A percentile compares a stretch with the other conserved stretches of the same genome.
phyloP scores from a whole-genome alignment of 176 grass and related monocot genomes.

The Stipa capillata region DNA sequence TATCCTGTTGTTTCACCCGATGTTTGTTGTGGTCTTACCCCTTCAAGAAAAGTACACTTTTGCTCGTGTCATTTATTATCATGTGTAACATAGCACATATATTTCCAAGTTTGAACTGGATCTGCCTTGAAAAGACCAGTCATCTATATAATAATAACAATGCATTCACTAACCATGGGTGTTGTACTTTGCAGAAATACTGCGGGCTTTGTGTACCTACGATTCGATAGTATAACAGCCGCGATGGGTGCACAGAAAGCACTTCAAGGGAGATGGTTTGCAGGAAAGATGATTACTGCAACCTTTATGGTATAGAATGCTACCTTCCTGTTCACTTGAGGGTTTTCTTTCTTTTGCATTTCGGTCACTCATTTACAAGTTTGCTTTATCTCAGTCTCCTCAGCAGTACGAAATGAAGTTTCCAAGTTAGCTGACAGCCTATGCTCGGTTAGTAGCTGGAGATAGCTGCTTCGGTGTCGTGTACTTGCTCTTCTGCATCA shows the following conservation, averaged over 20 bases:
- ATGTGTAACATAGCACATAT: neutral
- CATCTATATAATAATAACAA: neutral
- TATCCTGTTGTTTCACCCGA: too few species aligned
- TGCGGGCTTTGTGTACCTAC: constrained; percentile 75
- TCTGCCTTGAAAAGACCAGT: neutral
- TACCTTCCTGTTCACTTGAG: neutral
- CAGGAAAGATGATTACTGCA: constrained; percentile 96
- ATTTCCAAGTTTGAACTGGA: neutral
- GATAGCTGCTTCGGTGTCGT: neutral
- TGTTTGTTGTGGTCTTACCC: neutral
- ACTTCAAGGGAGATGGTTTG: constrained; percentile 97
- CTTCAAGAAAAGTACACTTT: neutral
- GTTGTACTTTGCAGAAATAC: constrained; percentile 47
- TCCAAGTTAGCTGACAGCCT: constrained; percentile 14
- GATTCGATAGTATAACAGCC: constrained; percentile 58
- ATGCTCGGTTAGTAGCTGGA: neutral
- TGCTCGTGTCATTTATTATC: neutral
- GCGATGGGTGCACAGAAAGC: constrained; percentile 75
- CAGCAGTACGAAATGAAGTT: constrained; percentile 81
- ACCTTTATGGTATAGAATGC: constrained; percentile 65
- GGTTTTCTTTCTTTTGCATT: neutral
- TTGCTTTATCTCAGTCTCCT: constrained; percentile 36
- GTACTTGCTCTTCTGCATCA: neutral
- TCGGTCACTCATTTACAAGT: neutral
- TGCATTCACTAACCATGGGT: neutral